Conservation (phyloP, 352 stramenopile genomes). For the Lagenidium giganteum region DNA sequence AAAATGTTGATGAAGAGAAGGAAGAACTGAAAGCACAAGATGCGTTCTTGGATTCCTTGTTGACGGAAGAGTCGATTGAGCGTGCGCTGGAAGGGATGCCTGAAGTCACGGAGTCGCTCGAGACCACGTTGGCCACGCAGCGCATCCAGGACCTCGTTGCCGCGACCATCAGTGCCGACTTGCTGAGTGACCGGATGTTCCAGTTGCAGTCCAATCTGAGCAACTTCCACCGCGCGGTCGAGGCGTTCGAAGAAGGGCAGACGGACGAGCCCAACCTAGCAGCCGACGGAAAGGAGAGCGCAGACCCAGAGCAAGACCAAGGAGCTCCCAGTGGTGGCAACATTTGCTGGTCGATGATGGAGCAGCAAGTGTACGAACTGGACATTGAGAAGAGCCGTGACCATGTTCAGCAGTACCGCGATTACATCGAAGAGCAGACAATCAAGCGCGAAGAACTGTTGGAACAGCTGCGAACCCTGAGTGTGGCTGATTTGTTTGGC, state of each 20-base stretch:
- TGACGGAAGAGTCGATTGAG: constrained; percentile 33
- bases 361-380: constrained; percentile 77
- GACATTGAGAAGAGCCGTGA: constrained; percentile 62
- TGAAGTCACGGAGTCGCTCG: constrained; percentile 49
- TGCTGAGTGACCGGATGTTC: constrained; percentile 87
- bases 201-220: constrained; percentile 78
- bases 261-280: too few species aligned
- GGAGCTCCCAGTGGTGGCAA: constrained; percentile 24
- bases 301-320: constrained; percentile 13
- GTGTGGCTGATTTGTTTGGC: constrained; percentile 40
- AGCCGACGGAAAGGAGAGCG: too few species aligned
- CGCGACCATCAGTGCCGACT: constrained; percentile 75
- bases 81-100: constrained; percentile 58
- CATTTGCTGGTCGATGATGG: constrained; percentile 69
- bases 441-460: constrained; percentile 60
- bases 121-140: constrained; percentile 32
- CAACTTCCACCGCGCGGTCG: constrained; percentile 61
- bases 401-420: constrained; percentile 77
- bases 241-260: constrained; percentile 26
- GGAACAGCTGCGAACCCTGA: constrained; percentile 34
- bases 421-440: constrained; percentile 60
- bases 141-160: constrained; percentile 72
- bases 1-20: not conserved
- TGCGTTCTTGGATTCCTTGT: constrained; percentile 27
- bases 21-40: constrained; percentile 14